Evolutionary conservation across 2,329 filamentous ascomycete species (phyloP).

Genomic region (Colletotrichum ledebouriae): DNA sequence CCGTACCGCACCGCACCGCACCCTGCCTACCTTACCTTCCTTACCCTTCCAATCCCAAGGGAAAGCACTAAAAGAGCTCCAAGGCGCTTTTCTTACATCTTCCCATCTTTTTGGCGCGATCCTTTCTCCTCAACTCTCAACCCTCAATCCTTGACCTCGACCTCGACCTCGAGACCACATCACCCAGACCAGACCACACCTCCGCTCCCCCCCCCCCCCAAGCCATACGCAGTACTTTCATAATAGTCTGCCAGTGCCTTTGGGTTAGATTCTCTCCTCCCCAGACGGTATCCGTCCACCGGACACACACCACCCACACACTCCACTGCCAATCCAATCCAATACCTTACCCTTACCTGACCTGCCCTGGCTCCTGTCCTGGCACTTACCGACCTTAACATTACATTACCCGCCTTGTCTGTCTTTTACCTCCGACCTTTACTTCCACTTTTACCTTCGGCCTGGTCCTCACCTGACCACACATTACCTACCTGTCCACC

Average conservation of each 20-base stretch:
- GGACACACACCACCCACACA: background rate
- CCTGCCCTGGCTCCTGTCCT: slow-evolving; percentile 11
- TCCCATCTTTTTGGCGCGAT: slow-evolving; percentile 39
- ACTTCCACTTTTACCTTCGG: slow-evolving; percentile 5
- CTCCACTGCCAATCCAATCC: slow-evolving; percentile 18
- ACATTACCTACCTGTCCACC: slow-evolving; percentile 31
- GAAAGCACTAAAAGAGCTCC: no score
- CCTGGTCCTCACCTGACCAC: slow-evolving; percentile 9
- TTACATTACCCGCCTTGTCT: slow-evolving; percentile 41
- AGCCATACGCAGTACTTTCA: no score
- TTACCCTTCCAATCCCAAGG: slow-evolving; percentile 9
- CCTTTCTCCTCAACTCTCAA: slow-evolving; percentile 31
- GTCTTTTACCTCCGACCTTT: slow-evolving; percentile 24
- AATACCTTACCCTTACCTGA: background rate
- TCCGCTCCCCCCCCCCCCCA: no score
- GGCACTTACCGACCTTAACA: slow-evolving; percentile 32
- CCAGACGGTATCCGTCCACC: no score
- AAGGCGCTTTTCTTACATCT: slow-evolving; percentile 33
- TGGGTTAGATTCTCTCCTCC: no score
- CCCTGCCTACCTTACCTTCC: slow-evolving; percentile 10
- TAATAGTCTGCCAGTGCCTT: no score
- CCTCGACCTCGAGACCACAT: no score
- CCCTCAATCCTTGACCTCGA: background rate
- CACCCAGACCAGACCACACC: no score
- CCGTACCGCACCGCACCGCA: slow-evolving; percentile 40